A percentile compares a stretch with the other conserved stretches of the same genome.
Evolutionary conservation across 805 yeast species (phyloP).

Genomic region (Wickerhamiella spandovensis): DNA sequence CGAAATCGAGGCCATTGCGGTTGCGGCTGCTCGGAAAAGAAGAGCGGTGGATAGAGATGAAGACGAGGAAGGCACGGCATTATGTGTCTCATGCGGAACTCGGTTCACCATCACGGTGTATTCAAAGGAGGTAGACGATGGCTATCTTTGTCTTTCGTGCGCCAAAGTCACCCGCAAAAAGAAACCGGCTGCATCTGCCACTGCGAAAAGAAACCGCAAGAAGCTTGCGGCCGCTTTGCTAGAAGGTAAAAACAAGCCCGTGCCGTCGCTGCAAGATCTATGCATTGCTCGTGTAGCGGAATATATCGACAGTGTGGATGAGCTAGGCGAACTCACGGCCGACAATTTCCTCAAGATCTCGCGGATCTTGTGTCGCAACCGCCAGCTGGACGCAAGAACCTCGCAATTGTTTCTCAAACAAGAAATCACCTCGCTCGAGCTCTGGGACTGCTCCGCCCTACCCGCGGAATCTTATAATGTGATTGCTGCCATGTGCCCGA

Average conservation of each 20-base stretch:
- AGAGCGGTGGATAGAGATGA: slow-evolving; percentile 12
- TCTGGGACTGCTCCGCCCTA: slow-evolving; percentile 88
- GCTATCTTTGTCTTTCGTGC: slow-evolving; percentile 53
- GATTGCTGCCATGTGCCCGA: slow-evolving; percentile 70
- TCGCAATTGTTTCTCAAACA: slow-evolving; percentile 60
- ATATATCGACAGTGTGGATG: slow-evolving; percentile 62
- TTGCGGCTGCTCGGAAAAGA: slow-evolving; percentile 18
- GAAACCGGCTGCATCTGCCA: slow-evolving; percentile 35
- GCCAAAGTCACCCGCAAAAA: slow-evolving; percentile 30
- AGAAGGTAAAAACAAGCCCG: slow-evolving; percentile 51
- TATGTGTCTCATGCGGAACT: slow-evolving; percentile 50
- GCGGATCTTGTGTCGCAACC: slow-evolving; percentile 63
- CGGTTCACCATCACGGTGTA: slow-evolving; percentile 53
- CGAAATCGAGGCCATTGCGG: slow-evolving; percentile 16
- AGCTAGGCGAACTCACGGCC: slow-evolving; percentile 75
- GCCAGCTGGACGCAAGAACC: slow-evolving; percentile 65
- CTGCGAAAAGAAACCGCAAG: slow-evolving; percentile 32
- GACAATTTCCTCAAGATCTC: slow-evolving; percentile 58
- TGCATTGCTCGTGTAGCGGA: slow-evolving; percentile 58
- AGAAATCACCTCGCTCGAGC: slow-evolving; percentile 41
- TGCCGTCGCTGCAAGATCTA: slow-evolving; percentile 60
- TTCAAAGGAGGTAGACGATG: slow-evolving; percentile 36
- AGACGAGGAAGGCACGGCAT: slow-evolving; percentile 36
- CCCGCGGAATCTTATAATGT: slow-evolving; percentile 49
- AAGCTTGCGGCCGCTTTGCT: slow-evolving; percentile 73